Evolutionary conservation across 257 asterid genomes (phyloP).

Genomic region (Echites panduratus): DNA sequence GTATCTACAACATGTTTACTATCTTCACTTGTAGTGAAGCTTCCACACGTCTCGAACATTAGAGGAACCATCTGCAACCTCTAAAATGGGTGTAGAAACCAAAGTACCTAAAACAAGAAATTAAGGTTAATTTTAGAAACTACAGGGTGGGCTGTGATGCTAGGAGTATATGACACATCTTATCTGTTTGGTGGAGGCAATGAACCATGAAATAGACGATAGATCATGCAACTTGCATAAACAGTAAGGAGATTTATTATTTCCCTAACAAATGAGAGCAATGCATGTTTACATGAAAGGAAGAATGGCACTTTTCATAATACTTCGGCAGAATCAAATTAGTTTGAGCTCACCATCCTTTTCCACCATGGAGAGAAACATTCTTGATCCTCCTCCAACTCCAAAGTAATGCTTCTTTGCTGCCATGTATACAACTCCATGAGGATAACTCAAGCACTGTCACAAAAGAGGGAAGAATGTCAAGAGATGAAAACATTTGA

Average conservation of each 20-base stretch:
- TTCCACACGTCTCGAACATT: conserved; percentile 95
- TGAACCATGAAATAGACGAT: not conserved
- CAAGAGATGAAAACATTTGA: not conserved
- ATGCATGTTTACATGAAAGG: not conserved
- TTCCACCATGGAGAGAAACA: conserved; percentile 66
- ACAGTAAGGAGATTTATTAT: not conserved
- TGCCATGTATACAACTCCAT: conserved; percentile 85
- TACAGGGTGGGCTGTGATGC: not conserved
- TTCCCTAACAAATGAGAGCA: not conserved
- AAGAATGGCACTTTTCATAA: not conserved
- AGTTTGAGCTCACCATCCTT: conserved; percentile 56
- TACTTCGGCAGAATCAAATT: not conserved
- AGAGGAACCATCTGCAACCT: conserved; percentile 89
- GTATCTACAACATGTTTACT: not conserved
- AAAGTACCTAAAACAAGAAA: conserved; percentile 44
- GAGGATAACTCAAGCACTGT: conserved; percentile 55
- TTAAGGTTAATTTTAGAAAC: conserved; percentile 7
- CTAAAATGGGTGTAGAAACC: conserved; percentile 51
- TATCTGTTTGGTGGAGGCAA: not conserved
- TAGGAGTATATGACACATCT: not conserved
- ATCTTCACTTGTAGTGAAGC: conserved; percentile 47
- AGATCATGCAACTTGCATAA: not conserved
- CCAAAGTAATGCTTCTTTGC: conserved; percentile 96
- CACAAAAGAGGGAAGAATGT: conserved; percentile 4
- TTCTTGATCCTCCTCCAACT: conserved; percentile 96